These are phyloP conservation scores for Chlorencoelia australis DNA, from an alignment of 2,329 filamentous ascomycete genomes.

Conservation along the genomic window DNA sequence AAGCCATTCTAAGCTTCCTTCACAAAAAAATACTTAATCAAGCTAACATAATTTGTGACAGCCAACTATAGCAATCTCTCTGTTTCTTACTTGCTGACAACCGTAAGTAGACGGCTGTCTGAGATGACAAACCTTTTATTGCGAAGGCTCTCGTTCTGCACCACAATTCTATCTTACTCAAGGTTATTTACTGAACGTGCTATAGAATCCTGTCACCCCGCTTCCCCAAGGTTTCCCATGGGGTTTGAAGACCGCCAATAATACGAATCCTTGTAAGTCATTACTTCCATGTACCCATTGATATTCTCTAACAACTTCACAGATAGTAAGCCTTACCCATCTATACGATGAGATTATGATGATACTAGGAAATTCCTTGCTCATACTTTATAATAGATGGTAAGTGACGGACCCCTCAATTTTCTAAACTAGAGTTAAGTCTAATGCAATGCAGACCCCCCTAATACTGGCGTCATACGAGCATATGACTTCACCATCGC, in stretches of 20 bases:
- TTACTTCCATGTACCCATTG: neutral
- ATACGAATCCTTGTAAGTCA: slow-evolving; percentile 28
- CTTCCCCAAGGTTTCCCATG: slow-evolving; percentile 41
- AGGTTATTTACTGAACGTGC: too few relatives aligned
- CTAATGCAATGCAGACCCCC: slow-evolving; percentile 2
- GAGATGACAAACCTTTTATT: too few relatives aligned
- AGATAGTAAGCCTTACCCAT: slow-evolving; percentile 10
- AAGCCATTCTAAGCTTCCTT: too few relatives aligned
- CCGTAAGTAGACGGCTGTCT: neutral
- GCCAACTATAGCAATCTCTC: slow-evolving; percentile 1
- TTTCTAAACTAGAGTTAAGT: neutral
- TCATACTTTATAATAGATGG: neutral
- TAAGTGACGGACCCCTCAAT: too few relatives aligned
- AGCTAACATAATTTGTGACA: neutral
- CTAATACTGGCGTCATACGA: slow-evolving; percentile 28
- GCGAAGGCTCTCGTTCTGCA: too few relatives aligned
- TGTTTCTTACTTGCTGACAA: slow-evolving; percentile 1
- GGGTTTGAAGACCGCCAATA: slow-evolving; percentile 34
- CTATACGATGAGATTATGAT: neutral
- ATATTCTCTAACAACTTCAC: neutral
- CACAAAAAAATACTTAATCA: neutral
- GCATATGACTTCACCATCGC: slow-evolving; percentile 25
- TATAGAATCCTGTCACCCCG: slow-evolving; percentile 20
- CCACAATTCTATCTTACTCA: neutral
- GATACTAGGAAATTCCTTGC: neutral